Base-by-base conservation (phyloP, 176 grass and related monocot genomes). In the Saccharum spontaneum region DNA sequence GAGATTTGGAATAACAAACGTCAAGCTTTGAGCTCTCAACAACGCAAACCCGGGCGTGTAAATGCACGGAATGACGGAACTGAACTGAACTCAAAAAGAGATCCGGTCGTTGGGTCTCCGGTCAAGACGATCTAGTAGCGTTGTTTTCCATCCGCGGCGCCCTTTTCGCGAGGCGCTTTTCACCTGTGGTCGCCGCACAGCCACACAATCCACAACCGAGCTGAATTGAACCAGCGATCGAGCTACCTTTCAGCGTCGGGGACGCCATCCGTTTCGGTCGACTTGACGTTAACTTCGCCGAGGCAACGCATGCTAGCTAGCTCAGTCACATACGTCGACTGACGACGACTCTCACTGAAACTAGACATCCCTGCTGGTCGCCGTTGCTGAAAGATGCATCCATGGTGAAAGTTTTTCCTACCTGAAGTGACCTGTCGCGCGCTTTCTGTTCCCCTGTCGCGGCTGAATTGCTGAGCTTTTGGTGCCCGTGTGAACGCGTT, bases 381-480 rank as follows among this genome's bases (percentile, higher is more conserved):
- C 59, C 67, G 9, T 55, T 40, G 85, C 49, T 84, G 63, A 64
- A 63, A 63, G 54, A 55, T 54, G 3, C 2, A 7, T 74, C 12
- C 41, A 75, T 36, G 49, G 73, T 61, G 85, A 79, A 84, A 55
- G 45, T 34, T 24, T 65, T 79, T 72, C 68, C 18, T 74, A 34
- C 26, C 45, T 78, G 50, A 83, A 46, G 45, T 68, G 85, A 80
- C 71, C 44, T 78, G 76, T 38, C 24, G 2, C 26, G 76, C 37
- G 26, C 87, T 84, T 88, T 83, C 5, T 84, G 81, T 13, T 46
- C 45, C 81, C 75, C 24, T 7, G 75, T 57, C 41, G 67, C 64
- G 73, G 40, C 60, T 84, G 65, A 70, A 40, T 28, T 31, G 43
- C 71, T 45, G 24, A 16, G 46, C 0, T 10, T 48, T 57, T 54